phyloP scores from a whole-genome alignment of 495 filamentous ascomycete genomes.

The Xylaria nigripes region DNA sequence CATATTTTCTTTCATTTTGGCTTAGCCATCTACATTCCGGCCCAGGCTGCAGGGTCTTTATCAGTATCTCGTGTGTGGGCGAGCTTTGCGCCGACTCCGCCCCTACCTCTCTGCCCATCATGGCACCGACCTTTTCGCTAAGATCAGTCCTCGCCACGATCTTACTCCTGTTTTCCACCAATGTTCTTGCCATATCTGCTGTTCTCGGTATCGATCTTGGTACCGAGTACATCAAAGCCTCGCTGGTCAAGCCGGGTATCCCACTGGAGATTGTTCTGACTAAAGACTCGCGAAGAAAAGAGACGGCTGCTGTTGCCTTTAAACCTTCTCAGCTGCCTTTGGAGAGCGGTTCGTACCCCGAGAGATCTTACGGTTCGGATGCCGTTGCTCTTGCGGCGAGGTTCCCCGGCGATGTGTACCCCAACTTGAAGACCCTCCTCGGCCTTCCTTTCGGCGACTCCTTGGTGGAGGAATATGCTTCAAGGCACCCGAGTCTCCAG shows the following conservation, averaged over 20 bases:
- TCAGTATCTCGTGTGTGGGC: constrained; percentile 9
- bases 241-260: constrained; percentile 93
- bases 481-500: constrained; percentile 62
- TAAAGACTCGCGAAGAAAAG: constrained; percentile 98
- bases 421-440: constrained; percentile 81
- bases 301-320: constrained; percentile 84
- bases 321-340: constrained; percentile 62
- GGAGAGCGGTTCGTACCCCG: constrained; percentile 61
- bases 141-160: constrained; percentile 36
- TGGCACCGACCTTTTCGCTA: constrained; percentile 38
- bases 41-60: constrained; percentile 15
- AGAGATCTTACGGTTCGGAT: constrained; percentile 85
- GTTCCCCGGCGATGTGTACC: constrained; percentile 88
- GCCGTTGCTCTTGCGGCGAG: constrained; percentile 78
- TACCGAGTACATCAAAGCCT: constrained; percentile 94
- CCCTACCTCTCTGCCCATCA: constrained; percentile 25
- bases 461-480: constrained; percentile 56
- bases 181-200: constrained; percentile 50
- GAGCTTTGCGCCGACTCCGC: constrained; percentile 21
- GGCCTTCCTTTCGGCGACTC: constrained; percentile 59
- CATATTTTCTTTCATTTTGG: not conserved
- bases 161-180: constrained; percentile 41
- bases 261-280: constrained; percentile 97
- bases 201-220: constrained; percentile 92
- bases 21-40: not conserved